Evolutionary conservation across 805 yeast genomes (phyloP).

Genomic region (Dipodascopsis tothii): DNA sequence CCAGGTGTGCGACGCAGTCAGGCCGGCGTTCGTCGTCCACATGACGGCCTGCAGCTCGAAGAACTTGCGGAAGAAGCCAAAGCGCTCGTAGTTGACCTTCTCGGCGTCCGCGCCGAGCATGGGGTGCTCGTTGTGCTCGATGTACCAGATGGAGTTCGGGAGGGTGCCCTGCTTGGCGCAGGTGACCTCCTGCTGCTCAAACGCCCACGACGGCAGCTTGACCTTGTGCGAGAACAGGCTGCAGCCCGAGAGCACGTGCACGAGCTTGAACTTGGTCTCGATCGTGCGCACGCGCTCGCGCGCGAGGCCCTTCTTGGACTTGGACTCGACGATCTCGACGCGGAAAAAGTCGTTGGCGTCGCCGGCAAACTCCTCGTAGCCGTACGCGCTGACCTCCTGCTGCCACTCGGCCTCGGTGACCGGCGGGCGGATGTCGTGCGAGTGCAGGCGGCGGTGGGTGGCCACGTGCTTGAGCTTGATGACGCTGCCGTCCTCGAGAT

Average conservation of each 20-base stretch:
- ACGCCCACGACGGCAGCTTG: conserved; percentile 78
- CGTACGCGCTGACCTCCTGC: conserved; percentile 69
- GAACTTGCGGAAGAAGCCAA: conserved; percentile 45
- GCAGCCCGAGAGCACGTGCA: conserved; percentile 63
- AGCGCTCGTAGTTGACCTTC: conserved; percentile 30
- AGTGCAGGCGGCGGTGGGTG: conserved; percentile 63
- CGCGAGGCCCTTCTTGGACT: conserved; percentile 33
- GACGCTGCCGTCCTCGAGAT: conserved; percentile 47
- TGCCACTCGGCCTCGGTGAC: conserved; percentile 86
- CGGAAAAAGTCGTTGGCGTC: conserved; percentile 66
- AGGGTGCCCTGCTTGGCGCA: conserved; percentile 70
- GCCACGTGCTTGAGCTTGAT: conserved; percentile 62
- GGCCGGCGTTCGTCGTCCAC: conserved; percentile 43
- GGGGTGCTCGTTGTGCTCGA: conserved; percentile 62
- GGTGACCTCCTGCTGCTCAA: conserved; percentile 76
- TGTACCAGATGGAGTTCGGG: conserved; percentile 62
- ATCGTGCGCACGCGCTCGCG: conserved; percentile 44
- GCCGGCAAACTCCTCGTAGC: conserved; percentile 54
- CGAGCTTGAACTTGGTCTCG: conserved; percentile 61
- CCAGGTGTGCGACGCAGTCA: conserved; percentile 44
- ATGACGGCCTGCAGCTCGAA: conserved; percentile 50
- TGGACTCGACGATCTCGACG: conserved; percentile 43
- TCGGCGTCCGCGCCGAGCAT: conserved; percentile 32
- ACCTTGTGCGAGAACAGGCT: conserved; percentile 63
- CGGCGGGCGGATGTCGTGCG: conserved; percentile 74